Conservation (phyloP, 2,329 filamentous ascomycete species). For the Arthrobotrys pseudoclavata region DNA sequence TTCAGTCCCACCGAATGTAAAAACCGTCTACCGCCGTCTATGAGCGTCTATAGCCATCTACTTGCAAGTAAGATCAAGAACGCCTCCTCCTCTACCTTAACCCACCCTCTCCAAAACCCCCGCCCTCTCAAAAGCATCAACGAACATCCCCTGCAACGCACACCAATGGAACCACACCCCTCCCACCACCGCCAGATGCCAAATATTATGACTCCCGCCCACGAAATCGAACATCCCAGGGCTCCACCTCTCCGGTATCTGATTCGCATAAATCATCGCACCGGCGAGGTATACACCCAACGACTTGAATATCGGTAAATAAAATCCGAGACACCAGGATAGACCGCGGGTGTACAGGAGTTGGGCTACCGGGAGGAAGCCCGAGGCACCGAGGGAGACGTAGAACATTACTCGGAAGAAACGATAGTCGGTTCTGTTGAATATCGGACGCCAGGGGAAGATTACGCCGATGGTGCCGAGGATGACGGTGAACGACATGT, state of each 20-base stretch:
- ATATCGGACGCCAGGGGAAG: conserved; percentile 93
- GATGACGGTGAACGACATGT: conserved; percentile 83
- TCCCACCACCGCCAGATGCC: conserved; percentile 93
- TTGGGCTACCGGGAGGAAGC: conserved; percentile 89
- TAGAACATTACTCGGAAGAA: conserved; percentile 95
- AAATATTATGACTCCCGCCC: conserved; percentile 95
- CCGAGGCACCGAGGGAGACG: conserved; percentile 85
- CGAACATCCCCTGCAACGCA: conserved; percentile 96
- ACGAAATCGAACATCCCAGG: conserved; percentile 96
- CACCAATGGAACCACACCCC: conserved; percentile 97
- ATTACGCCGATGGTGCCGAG: conserved; percentile 90
- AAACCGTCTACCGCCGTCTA: conserved; percentile 15
- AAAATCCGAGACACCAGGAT: conserved; percentile 89
- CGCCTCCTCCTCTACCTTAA: background rate
- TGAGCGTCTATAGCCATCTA: background rate
- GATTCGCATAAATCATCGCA: conserved; percentile 88
- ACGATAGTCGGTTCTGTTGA: conserved; percentile 90
- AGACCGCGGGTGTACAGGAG: conserved; percentile 81
- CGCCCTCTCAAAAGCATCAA: conserved; percentile 79
- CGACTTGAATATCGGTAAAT: conserved; percentile 86
- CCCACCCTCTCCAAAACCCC: conserved; percentile 65
- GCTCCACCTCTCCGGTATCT: conserved; percentile 91
- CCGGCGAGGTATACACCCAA: conserved; percentile 87
- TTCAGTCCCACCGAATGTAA: background rate
- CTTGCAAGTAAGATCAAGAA: background rate